A percentile compares a stretch with the other conserved stretches of the same genome.
These are phyloP conservation scores for Petunia secreta DNA, from an alignment of 257 asterid species.

Conservation along the genomic window DNA sequence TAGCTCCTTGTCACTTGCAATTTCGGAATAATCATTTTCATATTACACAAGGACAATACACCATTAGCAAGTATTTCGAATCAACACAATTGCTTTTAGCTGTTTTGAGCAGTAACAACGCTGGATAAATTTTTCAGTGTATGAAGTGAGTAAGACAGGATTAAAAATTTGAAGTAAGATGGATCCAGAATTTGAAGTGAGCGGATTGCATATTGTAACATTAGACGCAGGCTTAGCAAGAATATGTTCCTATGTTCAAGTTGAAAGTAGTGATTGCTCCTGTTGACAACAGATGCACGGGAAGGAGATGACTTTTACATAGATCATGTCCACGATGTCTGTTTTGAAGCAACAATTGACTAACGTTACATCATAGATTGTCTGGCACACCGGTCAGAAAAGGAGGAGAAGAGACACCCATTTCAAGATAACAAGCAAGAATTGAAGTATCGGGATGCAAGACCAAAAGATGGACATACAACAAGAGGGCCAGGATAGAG, in stretches of 20 bases:
- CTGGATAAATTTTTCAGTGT: not conserved
- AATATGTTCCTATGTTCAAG: too few relatives aligned
- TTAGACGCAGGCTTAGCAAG: too few relatives aligned
- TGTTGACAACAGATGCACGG: not conserved
- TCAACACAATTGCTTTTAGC: not conserved
- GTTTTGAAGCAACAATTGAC: not conserved
- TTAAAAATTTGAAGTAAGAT: too few relatives aligned
- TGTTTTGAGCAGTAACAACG: not conserved
- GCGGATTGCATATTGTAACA: not conserved
- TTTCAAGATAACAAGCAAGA: not conserved
- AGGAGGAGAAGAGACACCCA: not conserved
- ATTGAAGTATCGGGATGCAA: not conserved
- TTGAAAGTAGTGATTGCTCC: too few relatives aligned
- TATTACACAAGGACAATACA: too few relatives aligned
- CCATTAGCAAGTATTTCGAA: not conserved
- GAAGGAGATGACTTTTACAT: not conserved
- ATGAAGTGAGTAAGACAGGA: not conserved
- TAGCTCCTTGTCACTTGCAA: too few relatives aligned
- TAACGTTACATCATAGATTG: not conserved
- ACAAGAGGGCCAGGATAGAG: too few relatives aligned
- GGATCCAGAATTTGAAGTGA: too few relatives aligned
- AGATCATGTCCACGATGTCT: too few relatives aligned
- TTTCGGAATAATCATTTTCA: too few relatives aligned
- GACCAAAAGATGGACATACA: too few relatives aligned
- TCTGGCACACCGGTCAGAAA: not conserved